Percentiles rank a stretch among this genome's conserved stretches.
These are phyloP conservation scores for Russula ochroleuca DNA, from an alignment of 768 basidiomycete species.

Conservation along the genomic window DNA sequence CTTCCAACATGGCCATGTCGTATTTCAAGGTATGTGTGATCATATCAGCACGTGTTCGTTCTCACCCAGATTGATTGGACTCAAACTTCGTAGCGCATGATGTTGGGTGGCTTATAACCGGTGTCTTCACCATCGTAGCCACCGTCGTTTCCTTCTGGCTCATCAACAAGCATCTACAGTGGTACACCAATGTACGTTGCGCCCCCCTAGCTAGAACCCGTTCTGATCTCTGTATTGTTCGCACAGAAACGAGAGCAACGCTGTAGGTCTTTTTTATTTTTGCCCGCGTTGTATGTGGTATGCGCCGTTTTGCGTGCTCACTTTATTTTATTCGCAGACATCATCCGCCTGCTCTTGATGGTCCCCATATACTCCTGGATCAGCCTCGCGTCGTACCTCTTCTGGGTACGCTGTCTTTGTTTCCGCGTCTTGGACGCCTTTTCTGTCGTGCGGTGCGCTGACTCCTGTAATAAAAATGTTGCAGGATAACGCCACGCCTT, in stretches of 20 bases:
- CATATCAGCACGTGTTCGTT: too few relatives aligned
- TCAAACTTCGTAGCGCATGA: slow-evolving; percentile 47
- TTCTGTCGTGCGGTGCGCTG: too few relatives aligned
- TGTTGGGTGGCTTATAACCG: slow-evolving; percentile 68
- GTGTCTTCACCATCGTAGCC: slow-evolving; percentile 54
- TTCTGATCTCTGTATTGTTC: background rate
- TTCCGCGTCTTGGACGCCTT: background rate
- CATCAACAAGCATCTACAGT: slow-evolving; percentile 64
- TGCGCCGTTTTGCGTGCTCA: slow-evolving; percentile 7
- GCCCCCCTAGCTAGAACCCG: too few relatives aligned
- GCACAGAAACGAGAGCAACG: slow-evolving; percentile 63
- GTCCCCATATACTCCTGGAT: slow-evolving; percentile 70
- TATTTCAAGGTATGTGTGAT: slow-evolving; percentile 50
- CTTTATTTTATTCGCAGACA: slow-evolving; percentile 41
- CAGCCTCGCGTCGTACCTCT: slow-evolving; percentile 64
- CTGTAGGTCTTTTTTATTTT: slow-evolving; percentile 41
- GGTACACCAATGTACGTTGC: slow-evolving; percentile 61
- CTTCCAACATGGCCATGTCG: slow-evolving; percentile 55
- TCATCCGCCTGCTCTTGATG: slow-evolving; percentile 72
- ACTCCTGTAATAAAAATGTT: background rate
- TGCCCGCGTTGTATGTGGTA: background rate
- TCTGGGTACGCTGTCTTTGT: slow-evolving; percentile 47
- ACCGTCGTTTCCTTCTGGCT: slow-evolving; percentile 63
- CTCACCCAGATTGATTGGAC: background rate
- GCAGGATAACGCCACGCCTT: slow-evolving; percentile 62